A percentile compares a stretch with the other conserved stretches of the same genome.
These are phyloP conservation scores for Pascua guehoae DNA, from an alignment of 1,284 basidiomycete species.

Conservation along the genomic window DNA sequence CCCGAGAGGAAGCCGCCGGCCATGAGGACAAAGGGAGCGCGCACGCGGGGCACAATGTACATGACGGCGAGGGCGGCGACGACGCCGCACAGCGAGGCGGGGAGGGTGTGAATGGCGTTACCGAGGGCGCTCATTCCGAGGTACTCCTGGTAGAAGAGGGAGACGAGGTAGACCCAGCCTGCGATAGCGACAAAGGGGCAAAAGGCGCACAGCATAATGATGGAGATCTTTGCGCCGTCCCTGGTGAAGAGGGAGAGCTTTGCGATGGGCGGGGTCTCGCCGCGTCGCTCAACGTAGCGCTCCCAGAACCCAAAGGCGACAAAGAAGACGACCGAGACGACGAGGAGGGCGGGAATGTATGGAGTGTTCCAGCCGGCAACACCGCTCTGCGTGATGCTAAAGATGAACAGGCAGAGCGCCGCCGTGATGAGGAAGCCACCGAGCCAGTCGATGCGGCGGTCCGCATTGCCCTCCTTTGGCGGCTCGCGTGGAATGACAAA, in stretches of 20 bases:
- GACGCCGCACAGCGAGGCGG: conserved; percentile 31
- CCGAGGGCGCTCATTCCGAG: conserved; percentile 18
- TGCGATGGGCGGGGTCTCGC: conserved; percentile 24
- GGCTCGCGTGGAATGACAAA: conserved; percentile 31
- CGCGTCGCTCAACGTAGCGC: conserved; percentile 23
- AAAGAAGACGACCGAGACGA: conserved; percentile 32
- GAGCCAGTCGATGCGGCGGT: conserved; percentile 33
- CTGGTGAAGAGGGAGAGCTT: conserved; percentile 30
- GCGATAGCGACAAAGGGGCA: conserved; percentile 25
- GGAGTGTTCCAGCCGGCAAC: conserved; percentile 29
- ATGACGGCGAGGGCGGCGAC: conserved; percentile 25
- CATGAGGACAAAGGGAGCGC: conserved; percentile 27
- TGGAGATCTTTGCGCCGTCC: conserved; percentile 22
- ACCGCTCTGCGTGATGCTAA: conserved; percentile 29
- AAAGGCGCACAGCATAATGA: conserved; percentile 25
- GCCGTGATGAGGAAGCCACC: conserved; percentile 32
- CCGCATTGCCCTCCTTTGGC: neutral
- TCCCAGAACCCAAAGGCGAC: conserved; percentile 36
- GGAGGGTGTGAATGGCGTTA: conserved; percentile 22
- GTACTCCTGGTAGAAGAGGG: conserved; percentile 29
- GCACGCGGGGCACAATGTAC: conserved; percentile 26
- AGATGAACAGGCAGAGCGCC: conserved; percentile 30
- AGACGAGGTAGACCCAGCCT: conserved; percentile 26
- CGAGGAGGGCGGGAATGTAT: conserved; percentile 35
- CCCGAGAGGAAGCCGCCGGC: conserved; percentile 25